Evolutionary conservation across 805 yeast species (phyloP).

Genomic region (Pichia phayaonensis): DNA sequence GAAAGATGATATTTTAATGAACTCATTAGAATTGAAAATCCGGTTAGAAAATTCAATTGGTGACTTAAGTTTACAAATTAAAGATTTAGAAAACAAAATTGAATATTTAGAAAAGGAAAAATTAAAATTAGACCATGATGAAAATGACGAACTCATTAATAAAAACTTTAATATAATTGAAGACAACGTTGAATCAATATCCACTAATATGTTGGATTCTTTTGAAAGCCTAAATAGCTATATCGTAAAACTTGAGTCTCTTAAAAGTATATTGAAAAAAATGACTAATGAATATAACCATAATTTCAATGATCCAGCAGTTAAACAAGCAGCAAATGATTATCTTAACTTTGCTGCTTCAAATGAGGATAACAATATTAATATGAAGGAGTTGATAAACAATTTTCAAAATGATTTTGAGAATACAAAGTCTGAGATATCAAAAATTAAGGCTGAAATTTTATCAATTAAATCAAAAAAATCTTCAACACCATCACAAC

Average conservation of each 20-base stretch:
- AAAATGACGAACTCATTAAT: neutral
- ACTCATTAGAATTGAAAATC: conserved; percentile 21
- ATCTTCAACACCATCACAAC: neutral
- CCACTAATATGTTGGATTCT: conserved; percentile 4
- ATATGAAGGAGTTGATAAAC: neutral
- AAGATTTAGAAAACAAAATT: conserved; percentile 25
- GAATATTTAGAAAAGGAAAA: conserved; percentile 4
- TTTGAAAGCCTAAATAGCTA: neutral
- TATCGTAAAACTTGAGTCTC: conserved; percentile 3
- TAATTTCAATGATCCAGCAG: conserved; percentile 81
- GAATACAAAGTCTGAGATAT: neutral
- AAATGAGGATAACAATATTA: neutral
- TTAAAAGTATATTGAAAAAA: conserved; percentile 42
- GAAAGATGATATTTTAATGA: conserved; percentile 25
- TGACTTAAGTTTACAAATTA: conserved; percentile 2
- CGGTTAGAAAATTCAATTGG: conserved; percentile 14
- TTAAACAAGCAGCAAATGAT: conserved; percentile 57
- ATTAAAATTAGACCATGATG: neutral
- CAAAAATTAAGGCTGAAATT: neutral
- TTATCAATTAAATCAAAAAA: neutral
- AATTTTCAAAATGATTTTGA: neutral
- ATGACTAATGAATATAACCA: conserved; percentile 63
- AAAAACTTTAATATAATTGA: conserved; percentile 3
- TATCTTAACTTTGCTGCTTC: conserved; percentile 40
- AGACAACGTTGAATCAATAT: conserved; percentile 12